phyloP scores from a whole-genome alignment of 805 yeast species.

The Pichia thaimueangensis region DNA sequence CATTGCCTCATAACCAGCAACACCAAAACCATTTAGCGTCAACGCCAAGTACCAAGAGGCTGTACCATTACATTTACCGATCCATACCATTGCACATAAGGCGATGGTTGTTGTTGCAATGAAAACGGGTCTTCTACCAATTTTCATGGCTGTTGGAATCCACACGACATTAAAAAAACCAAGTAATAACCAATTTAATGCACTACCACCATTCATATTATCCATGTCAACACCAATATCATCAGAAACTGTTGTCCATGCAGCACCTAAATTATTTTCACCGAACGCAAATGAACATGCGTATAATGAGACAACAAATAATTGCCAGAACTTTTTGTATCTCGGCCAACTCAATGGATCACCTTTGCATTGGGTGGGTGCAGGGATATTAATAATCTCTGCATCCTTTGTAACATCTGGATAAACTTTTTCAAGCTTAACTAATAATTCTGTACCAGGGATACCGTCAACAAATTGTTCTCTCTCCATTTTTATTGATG shows the following conservation, averaged over 20 bases:
- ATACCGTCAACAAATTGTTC: constrained; percentile 1
- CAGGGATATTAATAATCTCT: not conserved
- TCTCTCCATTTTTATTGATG: constrained; percentile 1
- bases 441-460: not conserved
- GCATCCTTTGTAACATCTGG: not conserved
- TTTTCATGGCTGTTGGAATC: constrained; percentile 2
- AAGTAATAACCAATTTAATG: not conserved
- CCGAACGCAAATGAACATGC: constrained; percentile 1
- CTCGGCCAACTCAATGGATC: constrained; percentile 1
- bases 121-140: constrained; percentile 1
- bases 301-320: constrained; percentile 1
- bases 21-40: not conserved
- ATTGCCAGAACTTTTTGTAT: constrained; percentile 1
- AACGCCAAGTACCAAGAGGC: not conserved
- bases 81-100: not conserved
- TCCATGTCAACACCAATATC: constrained; percentile 2
- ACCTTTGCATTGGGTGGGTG: not conserved
- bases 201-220: constrained; percentile 5
- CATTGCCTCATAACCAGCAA: constrained; percentile 4
- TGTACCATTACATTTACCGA: constrained; percentile 3
- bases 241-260: constrained; percentile 1
- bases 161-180: constrained; percentile 1
- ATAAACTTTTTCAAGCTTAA: not conserved
- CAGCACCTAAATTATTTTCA: constrained; percentile 3
- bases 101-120: not conserved